Percentiles rank a stretch among this genome's conserved stretches.
Evolutionary conservation across 78 protist genomes (phyloP).

Genomic region (Dictyostelium purpureum): DNA sequence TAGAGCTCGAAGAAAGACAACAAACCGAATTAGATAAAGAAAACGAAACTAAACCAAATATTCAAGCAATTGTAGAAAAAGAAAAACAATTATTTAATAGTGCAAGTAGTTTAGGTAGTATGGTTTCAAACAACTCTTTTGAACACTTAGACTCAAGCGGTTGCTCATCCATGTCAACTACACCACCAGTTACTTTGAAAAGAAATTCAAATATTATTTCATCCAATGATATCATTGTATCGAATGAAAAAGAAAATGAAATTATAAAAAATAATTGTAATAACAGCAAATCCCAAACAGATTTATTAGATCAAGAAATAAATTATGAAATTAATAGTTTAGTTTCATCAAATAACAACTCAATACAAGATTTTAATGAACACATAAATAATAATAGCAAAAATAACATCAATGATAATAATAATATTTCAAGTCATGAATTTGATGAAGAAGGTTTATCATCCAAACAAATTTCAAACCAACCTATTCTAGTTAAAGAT

Average conservation of each 20-base stretch:
- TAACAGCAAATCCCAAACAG: not conserved
- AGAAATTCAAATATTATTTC: conserved; percentile 1
- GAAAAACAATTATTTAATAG: no score
- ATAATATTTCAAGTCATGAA: not conserved
- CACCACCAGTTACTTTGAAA: not conserved
- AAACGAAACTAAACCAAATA: no score
- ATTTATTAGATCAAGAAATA: not conserved
- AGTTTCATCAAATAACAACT: not conserved
- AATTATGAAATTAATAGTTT: not conserved
- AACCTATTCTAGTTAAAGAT: not conserved
- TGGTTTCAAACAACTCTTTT: no score
- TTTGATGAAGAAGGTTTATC: not conserved
- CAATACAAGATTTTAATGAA: not conserved
- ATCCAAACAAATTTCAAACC: not conserved
- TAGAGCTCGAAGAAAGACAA: no score
- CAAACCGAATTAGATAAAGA: no score
- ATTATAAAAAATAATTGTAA: no score
- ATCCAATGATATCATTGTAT: not conserved
- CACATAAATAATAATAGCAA: no score
- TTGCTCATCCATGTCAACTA: not conserved
- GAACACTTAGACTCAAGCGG: no score
- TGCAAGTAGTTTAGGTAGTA: no score
- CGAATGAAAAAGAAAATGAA: not conserved
- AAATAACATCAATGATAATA: not conserved
- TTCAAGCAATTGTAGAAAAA: no score